Evolutionary conservation across 2,329 filamentous ascomycete genomes (phyloP).

Genomic region (Aspergillus sp.): DNA sequence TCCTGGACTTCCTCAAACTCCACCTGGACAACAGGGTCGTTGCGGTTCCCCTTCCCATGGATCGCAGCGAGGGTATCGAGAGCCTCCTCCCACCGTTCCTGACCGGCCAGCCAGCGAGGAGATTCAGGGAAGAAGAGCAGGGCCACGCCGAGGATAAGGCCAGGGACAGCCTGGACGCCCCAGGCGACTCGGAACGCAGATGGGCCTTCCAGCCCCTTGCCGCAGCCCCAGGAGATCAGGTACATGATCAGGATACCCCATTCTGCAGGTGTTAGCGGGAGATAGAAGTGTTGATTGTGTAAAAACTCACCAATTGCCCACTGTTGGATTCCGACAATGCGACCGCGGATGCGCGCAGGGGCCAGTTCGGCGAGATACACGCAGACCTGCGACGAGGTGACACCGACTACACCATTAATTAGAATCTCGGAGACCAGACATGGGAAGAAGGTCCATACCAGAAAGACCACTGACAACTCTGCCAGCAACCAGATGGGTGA

Average conservation of each 20-base stretch:
- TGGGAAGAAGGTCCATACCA: constrained; percentile 9
- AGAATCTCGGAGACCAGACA: neutral
- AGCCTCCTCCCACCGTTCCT: constrained; percentile 58
- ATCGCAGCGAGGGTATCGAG: constrained; percentile 56
- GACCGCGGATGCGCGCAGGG: constrained; percentile 42
- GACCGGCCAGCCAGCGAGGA: constrained; percentile 60
- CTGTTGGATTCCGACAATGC: constrained; percentile 47
- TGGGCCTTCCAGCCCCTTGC: constrained; percentile 34
- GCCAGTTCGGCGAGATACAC: constrained; percentile 48
- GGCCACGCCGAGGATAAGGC: constrained; percentile 55
- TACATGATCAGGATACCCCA: constrained; percentile 44
- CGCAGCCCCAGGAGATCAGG: constrained; percentile 41
- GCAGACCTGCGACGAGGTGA: constrained; percentile 46
- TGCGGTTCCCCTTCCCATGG: constrained; percentile 56
- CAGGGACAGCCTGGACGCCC: constrained; percentile 63
- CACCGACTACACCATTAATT: constrained; percentile 30
- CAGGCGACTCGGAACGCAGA: constrained; percentile 60
- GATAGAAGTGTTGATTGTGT: no score
- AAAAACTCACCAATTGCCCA: constrained; percentile 38
- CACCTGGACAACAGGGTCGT: constrained; percentile 56
- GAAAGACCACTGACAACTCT: constrained; percentile 46
- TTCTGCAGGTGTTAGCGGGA: neutral
- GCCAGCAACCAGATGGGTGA: constrained; percentile 47
- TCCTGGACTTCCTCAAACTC: constrained; percentile 46
- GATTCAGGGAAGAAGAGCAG: constrained; percentile 61